Base-by-base conservation (phyloP, 2,329 filamentous ascomycete genomes). In the Curvularia spicifera region DNA sequence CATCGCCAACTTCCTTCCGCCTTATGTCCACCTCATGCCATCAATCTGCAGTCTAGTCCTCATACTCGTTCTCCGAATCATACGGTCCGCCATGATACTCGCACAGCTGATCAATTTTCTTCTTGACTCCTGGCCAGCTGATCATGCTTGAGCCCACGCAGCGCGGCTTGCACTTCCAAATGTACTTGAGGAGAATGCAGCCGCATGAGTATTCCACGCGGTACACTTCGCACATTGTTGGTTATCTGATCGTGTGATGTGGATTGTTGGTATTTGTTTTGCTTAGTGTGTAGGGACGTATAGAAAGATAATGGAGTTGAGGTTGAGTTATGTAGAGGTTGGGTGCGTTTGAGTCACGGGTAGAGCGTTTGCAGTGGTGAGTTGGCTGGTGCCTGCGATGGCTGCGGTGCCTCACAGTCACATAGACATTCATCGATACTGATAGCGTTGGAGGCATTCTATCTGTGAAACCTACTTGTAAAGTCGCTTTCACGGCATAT, bases 171-270 rank as follows among this genome's bases (percentile, higher is more conserved):
- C 44, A 54, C 18, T 15, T 54, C 10, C 29, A 48, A 1, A 13
- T 24, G 42, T 37, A 46, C 31, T 47, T 45, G 22, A 40, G n/a
- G 1, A 18, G 5, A 8, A 40, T 31, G 35, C 35, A 53, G 33
- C 43, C 51, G 44, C 51, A 53, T 18, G 13, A 18, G 13, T 47
- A 53, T n/a, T 53, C 18, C 13, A 53, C 44, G 1, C 12, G 28
- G 44, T 53, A 53, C 9, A 39, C n/a, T 3, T 53, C 24, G 43
- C 51, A 53, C 43, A 53, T 53, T 1, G 5, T 29, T 5, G 12
- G n/a, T 31, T 6, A 9, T 5, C 31, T 8, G 9, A 9, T 22
- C 9, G 29, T 5, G 31, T 3, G 13, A 35, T 29, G 13, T 33
- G 29, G 29, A 10, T 31, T 10, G 2, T 10, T 31, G 9, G 10